phyloP scores from a whole-genome alignment of 2,329 filamentous ascomycete genomes.

The Cercospora canescens region DNA sequence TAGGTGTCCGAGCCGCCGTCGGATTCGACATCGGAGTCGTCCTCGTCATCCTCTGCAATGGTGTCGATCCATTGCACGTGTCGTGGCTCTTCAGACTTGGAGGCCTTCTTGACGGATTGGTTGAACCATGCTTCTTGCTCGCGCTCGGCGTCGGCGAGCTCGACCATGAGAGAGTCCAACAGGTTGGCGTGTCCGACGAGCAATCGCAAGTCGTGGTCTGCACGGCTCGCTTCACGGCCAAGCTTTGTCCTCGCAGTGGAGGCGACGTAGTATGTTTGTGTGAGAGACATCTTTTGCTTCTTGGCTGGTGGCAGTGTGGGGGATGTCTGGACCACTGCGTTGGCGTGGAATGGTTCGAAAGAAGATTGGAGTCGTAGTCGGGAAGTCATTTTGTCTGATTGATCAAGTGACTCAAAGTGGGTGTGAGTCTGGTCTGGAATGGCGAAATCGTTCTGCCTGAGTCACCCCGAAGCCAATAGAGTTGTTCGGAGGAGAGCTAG shows the following conservation, averaged over 20 bases:
- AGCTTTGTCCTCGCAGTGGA: conserved; percentile 97
- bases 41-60: conserved; percentile 73
- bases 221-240: conserved; percentile 80
- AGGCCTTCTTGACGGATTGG: conserved; percentile 80
- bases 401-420: conserved; percentile 23
- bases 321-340: conserved; percentile 46
- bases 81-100: conserved; percentile 60
- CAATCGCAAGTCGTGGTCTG: conserved; percentile 91
- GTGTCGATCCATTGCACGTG: conserved; percentile 88
- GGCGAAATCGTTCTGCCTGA: conserved; percentile 26
- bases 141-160: conserved; percentile 88
- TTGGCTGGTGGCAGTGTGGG: conserved; percentile 46
- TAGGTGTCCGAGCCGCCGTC: conserved; percentile 57
- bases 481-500: conserved; percentile 18
- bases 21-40: conserved; percentile 52
- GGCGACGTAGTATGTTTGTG: conserved; percentile 97
- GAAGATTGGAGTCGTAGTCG: conserved; percentile 49
- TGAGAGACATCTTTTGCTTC: conserved; percentile 92
- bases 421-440: conserved; percentile 20
- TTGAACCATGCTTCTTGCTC: conserved; percentile 99
- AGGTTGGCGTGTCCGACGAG: conserved; percentile 98
- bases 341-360: conserved; percentile 48
- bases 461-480: conserved; percentile 24
- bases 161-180: conserved; percentile 88
- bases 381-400: conserved; percentile 47